phyloP scores from a whole-genome alignment of 768 basidiomycete species.

The Gelatoporia subvermispora region DNA sequence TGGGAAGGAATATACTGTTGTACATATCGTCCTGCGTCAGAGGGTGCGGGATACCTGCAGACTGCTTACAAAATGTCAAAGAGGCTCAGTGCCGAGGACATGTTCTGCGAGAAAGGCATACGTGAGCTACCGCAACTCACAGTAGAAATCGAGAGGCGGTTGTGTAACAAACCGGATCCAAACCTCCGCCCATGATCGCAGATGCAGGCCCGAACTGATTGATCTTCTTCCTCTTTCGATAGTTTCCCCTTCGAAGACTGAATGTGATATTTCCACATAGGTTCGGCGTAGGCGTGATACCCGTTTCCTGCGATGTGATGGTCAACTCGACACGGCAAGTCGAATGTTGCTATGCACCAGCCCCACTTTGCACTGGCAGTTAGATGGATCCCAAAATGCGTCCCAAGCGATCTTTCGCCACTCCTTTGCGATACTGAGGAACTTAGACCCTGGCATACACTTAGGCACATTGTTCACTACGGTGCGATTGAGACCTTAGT shows the following conservation, averaged over 20 bases:
- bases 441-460: neutral
- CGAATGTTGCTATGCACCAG: neutral
- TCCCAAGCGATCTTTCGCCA: neutral
- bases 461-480: neutral
- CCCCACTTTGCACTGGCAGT: neutral
- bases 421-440: neutral
- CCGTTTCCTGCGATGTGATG: neutral
- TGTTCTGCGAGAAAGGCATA: constrained; percentile 1
- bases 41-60: constrained; percentile 32
- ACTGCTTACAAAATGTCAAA: neutral
- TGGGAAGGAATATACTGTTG: constrained; percentile 35
- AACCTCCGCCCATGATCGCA: neutral
- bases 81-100: neutral
- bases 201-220: neutral
- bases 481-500: no score
- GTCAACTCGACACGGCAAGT: neutral
- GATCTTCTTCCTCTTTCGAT: neutral
- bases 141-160: no score
- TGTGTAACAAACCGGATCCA: constrained; percentile 4
- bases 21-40: constrained; percentile 37
- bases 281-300: neutral
- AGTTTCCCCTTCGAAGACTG: neutral
- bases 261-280: neutral
- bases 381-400: neutral
- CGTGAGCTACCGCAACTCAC: no score